Percentiles rank a stretch among this genome's conserved stretches.
Evolutionary conservation across 208 protist species (phyloP).

Genomic region (Crithidia acanthocephali): DNA sequence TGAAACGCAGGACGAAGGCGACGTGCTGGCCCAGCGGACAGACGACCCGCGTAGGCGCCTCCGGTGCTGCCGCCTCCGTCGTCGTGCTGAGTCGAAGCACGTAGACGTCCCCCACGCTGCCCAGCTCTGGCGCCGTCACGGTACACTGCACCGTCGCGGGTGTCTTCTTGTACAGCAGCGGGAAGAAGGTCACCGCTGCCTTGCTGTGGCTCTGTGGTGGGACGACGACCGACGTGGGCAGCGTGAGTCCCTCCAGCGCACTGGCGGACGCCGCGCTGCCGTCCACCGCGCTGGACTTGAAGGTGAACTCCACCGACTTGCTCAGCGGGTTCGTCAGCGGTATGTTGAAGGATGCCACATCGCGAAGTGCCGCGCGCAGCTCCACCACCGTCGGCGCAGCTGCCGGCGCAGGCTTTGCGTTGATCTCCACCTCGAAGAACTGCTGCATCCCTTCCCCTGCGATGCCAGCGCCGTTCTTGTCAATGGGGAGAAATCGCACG

Average conservation of each 20-base stretch:
- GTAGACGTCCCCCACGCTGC: slow-evolving; percentile 81
- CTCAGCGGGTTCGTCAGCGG: slow-evolving; percentile 91
- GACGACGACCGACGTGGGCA: slow-evolving; percentile 65
- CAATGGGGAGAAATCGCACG: slow-evolving; percentile 57
- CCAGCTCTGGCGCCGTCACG: slow-evolving; percentile 85
- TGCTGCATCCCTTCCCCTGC: slow-evolving; percentile 72
- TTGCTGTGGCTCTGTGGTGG: slow-evolving; percentile 61
- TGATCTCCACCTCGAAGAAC: slow-evolving; percentile 80
- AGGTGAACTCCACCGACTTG: slow-evolving; percentile 68
- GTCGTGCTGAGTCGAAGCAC: slow-evolving; percentile 65
- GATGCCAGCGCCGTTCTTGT: slow-evolving; percentile 44
- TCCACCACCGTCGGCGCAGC: slow-evolving; percentile 47
- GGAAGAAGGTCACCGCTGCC: slow-evolving; percentile 88
- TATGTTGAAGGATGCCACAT: slow-evolving; percentile 67
- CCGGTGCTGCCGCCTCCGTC: slow-evolving; percentile 51
- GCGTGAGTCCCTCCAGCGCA: slow-evolving; percentile 47
- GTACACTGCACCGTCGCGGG: slow-evolving; percentile 68
- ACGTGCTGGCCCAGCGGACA: slow-evolving; percentile 87
- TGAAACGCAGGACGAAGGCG: slow-evolving; percentile 74
- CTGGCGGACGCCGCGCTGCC: slow-evolving; percentile 25
- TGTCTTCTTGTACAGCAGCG: slow-evolving; percentile 72
- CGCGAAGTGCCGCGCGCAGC: slow-evolving; percentile 85
- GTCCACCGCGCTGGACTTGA: slow-evolving; percentile 54
- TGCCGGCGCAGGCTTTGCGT: slow-evolving; percentile 38
- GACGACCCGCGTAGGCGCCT: slow-evolving; percentile 81